Percentiles rank a stretch among this genome's conserved stretches.
Conservation (phyloP, 2,329 filamentous ascomycete genomes). For the Balansia obtecta region DNA sequence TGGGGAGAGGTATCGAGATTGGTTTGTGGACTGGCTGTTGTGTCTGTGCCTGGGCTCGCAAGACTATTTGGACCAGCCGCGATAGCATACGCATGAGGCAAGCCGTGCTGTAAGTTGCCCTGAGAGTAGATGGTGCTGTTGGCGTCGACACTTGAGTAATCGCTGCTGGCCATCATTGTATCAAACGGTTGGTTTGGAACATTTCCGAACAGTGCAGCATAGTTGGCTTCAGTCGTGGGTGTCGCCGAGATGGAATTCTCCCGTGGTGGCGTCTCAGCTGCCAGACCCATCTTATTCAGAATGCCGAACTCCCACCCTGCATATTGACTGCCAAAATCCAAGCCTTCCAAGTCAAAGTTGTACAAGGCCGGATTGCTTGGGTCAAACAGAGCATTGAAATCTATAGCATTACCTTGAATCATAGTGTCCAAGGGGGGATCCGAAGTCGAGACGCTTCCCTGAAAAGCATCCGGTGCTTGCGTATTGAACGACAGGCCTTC, state of each 20-base stretch:
- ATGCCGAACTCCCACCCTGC: slow-evolving; percentile 93
- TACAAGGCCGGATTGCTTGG: slow-evolving; percentile 85
- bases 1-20: slow-evolving; percentile 43
- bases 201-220: slow-evolving; percentile 37
- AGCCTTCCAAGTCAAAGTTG: slow-evolving; percentile 88
- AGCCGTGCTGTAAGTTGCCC: slow-evolving; percentile 47
- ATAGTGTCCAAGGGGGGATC: slow-evolving; percentile 32
- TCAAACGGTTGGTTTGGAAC: slow-evolving; percentile 39
- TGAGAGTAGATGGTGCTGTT: slow-evolving; percentile 38
- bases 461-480: slow-evolving; percentile 60
- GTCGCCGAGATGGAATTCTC: slow-evolving; percentile 41
- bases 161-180: slow-evolving; percentile 32
- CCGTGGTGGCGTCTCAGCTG: slow-evolving; percentile 64
- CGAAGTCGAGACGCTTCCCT: slow-evolving; percentile 38
- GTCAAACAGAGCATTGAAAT: slow-evolving; percentile 61
- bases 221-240: slow-evolving; percentile 24
- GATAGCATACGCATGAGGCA: slow-evolving; percentile 54
- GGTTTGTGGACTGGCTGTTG: slow-evolving; percentile 47
- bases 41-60: slow-evolving; percentile 52
- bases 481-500: slow-evolving; percentile 44
- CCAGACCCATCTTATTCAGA: slow-evolving; percentile 76
- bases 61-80: slow-evolving; percentile 49
- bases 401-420: slow-evolving; percentile 37
- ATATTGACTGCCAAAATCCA: slow-evolving; percentile 87
- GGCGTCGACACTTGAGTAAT: slow-evolving; percentile 41